Evolutionary conservation across 2,329 filamentous ascomycete species (phyloP).

Genomic region (Annulohypoxylon truncatum): DNA sequence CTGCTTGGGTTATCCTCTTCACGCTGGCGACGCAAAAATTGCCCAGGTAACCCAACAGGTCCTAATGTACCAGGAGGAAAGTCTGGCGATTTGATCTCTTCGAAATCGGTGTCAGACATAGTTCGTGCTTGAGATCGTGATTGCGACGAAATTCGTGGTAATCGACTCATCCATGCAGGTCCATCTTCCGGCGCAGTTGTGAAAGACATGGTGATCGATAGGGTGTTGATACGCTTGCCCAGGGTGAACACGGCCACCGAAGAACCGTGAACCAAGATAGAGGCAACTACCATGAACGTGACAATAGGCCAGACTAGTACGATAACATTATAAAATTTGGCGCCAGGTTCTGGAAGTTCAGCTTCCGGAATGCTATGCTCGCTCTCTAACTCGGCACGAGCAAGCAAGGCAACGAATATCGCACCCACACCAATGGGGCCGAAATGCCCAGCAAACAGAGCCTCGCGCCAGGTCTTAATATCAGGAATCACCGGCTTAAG

Average conservation of each 20-base stretch:
- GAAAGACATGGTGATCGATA: conserved; percentile 96
- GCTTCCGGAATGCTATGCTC: conserved; percentile 79
- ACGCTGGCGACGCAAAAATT: conserved; percentile 84
- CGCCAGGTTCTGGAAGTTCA: conserved; percentile 65
- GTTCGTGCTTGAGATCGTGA: conserved; percentile 86
- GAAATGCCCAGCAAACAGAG: conserved; percentile 96
- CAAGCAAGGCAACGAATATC: conserved; percentile 93
- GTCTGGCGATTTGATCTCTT: conserved; percentile 69
- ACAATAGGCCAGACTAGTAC: conserved; percentile 95
- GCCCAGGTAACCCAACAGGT: conserved; percentile 76
- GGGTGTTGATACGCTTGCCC: conserved; percentile 96
- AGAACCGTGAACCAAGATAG: conserved; percentile 96
- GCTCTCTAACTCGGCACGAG: conserved; percentile 88
- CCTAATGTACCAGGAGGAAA: conserved; percentile 78
- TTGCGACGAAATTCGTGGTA: conserved; percentile 76
- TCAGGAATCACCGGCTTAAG: conserved; percentile 95
- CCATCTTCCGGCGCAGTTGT: conserved; percentile 90
- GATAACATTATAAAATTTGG: conserved; percentile 75
- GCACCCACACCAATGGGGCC: conserved; percentile 97
- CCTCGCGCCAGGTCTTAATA: conserved; percentile 97
- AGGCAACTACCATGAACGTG: conserved; percentile 92
- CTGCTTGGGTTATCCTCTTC: conserved; percentile 74
- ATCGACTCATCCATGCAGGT: conserved; percentile 92
- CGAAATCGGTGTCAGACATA: conserved; percentile 81
- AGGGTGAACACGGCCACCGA: conserved; percentile 97